Evolutionary conservation across 257 asterid genomes (phyloP), one percentile per base, ranked within the genome.

Genomic region (Nemophila menziesii): DNA sequence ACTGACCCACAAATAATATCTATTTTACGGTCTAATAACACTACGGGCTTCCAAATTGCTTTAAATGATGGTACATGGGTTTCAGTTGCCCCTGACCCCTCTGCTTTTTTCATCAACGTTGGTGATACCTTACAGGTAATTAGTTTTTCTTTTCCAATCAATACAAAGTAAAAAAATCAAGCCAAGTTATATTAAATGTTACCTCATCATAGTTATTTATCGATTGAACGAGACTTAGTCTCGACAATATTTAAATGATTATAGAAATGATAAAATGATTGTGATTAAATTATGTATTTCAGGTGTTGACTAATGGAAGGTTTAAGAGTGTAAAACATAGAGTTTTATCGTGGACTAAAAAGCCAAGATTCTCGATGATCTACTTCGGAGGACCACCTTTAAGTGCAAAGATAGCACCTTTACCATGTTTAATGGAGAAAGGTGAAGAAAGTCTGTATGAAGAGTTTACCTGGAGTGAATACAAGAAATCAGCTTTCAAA

Each of bases 261-360:
- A 24, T 24, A 4, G 33, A 24, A 7, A 10, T 29, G 12, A 29
- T 29, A 2, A 7, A 29, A 29, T 24, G 36, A 13, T 29, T 2
- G 12, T 29, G 8, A 29, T 29, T 2, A 2, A 29, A 7, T 3
- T 29, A 7, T 29, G 7, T 29, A 7, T 57, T 17, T 21, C 57
- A 58, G 64, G 64, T 58, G 21, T 36, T 58, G 48, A 58, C 58
- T 22, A 58, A 58, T 36, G 64, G 52, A 19, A 58, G 57, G 40
- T 58, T 50, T 5, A 43, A 12, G 42, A 50, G 58, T 43, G 58
- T 58, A 21, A 58, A 17, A 51, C 64, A 58, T 4, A 43, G 64
- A 33, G 64, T 58, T 4, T 21, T 58, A 14, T 51, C 42, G 6
- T 34, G 37, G 39, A 49, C 41, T 36, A 2, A n/a, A 5, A 50